Base-by-base conservation (phyloP, 176 grass and related monocot genomes). In the Oryza rufipogon region DNA sequence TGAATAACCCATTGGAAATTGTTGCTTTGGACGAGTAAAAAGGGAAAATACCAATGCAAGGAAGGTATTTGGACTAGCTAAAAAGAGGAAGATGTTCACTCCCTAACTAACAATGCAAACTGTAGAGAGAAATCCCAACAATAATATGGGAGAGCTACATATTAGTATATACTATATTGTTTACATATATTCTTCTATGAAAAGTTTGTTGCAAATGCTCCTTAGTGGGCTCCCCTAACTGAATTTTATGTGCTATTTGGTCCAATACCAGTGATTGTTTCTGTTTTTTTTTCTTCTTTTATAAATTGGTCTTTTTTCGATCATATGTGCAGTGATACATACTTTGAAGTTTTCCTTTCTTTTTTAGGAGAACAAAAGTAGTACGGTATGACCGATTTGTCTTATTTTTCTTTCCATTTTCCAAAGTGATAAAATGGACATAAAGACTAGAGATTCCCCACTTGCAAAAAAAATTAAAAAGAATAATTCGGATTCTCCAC, bases 371-470 rank as follows among this genome's bases (percentile, higher is more conserved):
- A 60, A 60, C 7, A 7, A 9, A 63, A 63, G 58, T 23, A 10
- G n/a, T 63, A 63, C 58, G 20, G 58, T 0, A 0, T 63, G 58
- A 69, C 2, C 3, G 2, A 23, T 66, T 0, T 3, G n/a, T 42
- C 3, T 7, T 30, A 20, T 66, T 65, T 33, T 52, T 23, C 3
- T 39, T 30, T 65, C 30, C 0, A 0, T 28, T 69, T 75, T 23
- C n/a, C n/a, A 22, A 84, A 52, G 75, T 32, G 10, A 67, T 26
- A 52, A 56, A 68, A 84, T 17, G 44, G 78, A 8, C 12, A 8
- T 36, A 74, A 88, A 84, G 63, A 41, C 6, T 60, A 45, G 67
- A 84, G 60, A 66, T 68, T 79, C 68, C 11, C 75, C 58, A 66
- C 30, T 72, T 76, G 58, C 20, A 63, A 63, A 58, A 58, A 49